Percentiles rank a stretch among this genome's conserved stretches.
phyloP scores from a whole-genome alignment of 2,329 filamentous ascomycete species.

The Microsporum canis region DNA sequence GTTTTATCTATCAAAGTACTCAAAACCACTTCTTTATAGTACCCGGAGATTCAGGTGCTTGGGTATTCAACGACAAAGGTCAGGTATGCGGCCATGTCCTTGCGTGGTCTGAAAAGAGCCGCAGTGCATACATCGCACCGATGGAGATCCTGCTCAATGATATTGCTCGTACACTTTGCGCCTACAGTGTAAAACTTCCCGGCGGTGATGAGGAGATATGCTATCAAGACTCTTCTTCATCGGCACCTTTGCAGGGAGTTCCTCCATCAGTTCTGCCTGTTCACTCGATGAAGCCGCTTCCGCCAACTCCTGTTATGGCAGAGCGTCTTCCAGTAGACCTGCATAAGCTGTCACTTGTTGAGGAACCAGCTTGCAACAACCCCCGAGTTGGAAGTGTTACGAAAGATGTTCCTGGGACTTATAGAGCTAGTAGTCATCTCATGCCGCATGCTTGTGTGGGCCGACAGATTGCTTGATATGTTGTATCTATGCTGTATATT shows the following conservation, averaged over 20 bases:
- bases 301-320: neutral
- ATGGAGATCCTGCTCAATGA: constrained; percentile 86
- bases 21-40: constrained; percentile 35
- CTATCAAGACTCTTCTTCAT: neutral
- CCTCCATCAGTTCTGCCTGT: neutral
- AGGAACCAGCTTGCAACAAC: constrained; percentile 4
- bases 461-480: constrained; percentile 28
- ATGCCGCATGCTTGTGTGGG: constrained; percentile 26
- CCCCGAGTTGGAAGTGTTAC: neutral
- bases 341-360: constrained; percentile 10
- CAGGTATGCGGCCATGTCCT: constrained; percentile 81
- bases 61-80: constrained; percentile 78
- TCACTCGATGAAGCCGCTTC: neutral
- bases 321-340: constrained; percentile 13
- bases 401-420: constrained; percentile 17
- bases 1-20: neutral
- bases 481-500: neutral
- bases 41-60: constrained; percentile 84
- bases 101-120: constrained; percentile 70
- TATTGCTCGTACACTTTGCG: constrained; percentile 66
- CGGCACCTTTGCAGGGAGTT: neutral
- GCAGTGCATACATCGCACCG: constrained; percentile 81
- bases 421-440: constrained; percentile 18
- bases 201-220: constrained; percentile 27
- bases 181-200: constrained; percentile 58